Percentiles rank a stretch among this genome's conserved stretches.
These are phyloP conservation scores for Scutellaria galericulata DNA, from an alignment of 257 asterid species.

Conservation along the genomic window DNA sequence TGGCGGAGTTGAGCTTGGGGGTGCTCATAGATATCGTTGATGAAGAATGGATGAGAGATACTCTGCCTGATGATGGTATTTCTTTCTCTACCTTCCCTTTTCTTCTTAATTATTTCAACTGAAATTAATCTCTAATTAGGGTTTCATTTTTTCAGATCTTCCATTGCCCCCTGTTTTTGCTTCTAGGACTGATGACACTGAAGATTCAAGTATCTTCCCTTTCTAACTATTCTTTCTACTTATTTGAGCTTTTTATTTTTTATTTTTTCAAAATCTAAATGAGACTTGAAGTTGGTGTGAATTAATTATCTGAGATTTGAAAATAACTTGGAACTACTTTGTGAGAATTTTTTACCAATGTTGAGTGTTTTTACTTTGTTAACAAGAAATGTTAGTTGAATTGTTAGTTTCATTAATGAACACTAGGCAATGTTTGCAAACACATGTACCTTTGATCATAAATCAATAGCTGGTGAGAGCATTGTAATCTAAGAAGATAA, in stretches of 20 bases:
- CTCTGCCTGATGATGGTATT: constrained; percentile 75
- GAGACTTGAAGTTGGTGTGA: constrained; percentile 8
- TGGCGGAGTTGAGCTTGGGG: constrained; percentile 78
- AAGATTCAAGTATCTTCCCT: constrained; percentile 64
- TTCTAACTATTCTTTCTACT: neutral
- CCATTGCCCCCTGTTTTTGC: constrained; percentile 63
- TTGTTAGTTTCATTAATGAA: neutral
- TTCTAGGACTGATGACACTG: constrained; percentile 68
- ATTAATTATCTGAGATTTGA: too few species aligned
- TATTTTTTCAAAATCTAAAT: neutral
- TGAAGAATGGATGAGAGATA: constrained; percentile 90
- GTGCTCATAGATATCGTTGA: constrained; percentile 71
- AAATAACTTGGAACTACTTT: neutral
- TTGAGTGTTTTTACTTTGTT: neutral
- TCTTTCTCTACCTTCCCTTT: constrained; percentile 9
- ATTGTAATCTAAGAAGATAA: constrained; percentile 1
- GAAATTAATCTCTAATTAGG: neutral
- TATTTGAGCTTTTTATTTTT: neutral
- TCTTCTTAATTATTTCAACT: neutral
- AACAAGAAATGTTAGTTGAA: neutral
- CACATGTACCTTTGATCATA: neutral
- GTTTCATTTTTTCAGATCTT: constrained; percentile 54
- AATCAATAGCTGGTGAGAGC: neutral
- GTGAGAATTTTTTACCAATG: too few species aligned
- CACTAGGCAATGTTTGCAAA: neutral